Evolutionary conservation across 2,329 filamentous ascomycete genomes (phyloP), one percentile per base, ranked within the genome.

Genomic region (Cladosporium phlei): DNA sequence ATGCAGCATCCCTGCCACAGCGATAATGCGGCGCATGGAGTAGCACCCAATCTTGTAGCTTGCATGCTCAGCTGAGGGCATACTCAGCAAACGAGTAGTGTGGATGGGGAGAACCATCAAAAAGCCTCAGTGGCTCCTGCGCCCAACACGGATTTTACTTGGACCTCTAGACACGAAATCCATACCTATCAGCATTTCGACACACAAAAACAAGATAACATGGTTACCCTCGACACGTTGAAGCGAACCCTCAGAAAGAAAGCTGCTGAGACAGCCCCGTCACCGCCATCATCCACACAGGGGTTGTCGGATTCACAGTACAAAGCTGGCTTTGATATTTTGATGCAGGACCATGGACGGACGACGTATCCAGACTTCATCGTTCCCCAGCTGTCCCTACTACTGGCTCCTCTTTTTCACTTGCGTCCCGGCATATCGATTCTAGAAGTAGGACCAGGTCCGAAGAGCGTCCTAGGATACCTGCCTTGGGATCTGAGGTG

Each of bases 371-470:
- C 67, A 57, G 59, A 73, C 38, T 81, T 80, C 59, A 71, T 80
- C 24, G 62, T 73, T 33, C 74, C 77, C 37, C 69, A 77, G 32
- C 61, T 81, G 4, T 62, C 64, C 39, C 55, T 61, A 27, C 50
- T 76, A 0, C 54, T 81, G 2, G 38, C 46, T 1, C 54, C 68
- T 46, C 63, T 77, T 25, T 59, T 74, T 52, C 55, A 63, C 27
- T 71, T 71, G 5, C 68, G 66, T 22, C 39, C 5, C 20, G 37
- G 55, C 10, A 61, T 82, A 50, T 80, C 78, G 3, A 70, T 74
- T 12, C 66, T 83, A 5, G 80, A 83, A 54, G 75, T 83, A 39
- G 77, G 78, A 52, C 77, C 80, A 0, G 80, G 80, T 7, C 72
- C 76, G 0, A 67, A 71, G 59, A 82, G 69, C 54, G 55, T 83